A percentile compares a stretch with the other conserved stretches of the same genome.
phyloP scores from a whole-genome alignment of 2,329 filamentous ascomycete species.

The Chaetomiaceae sp. region DNA sequence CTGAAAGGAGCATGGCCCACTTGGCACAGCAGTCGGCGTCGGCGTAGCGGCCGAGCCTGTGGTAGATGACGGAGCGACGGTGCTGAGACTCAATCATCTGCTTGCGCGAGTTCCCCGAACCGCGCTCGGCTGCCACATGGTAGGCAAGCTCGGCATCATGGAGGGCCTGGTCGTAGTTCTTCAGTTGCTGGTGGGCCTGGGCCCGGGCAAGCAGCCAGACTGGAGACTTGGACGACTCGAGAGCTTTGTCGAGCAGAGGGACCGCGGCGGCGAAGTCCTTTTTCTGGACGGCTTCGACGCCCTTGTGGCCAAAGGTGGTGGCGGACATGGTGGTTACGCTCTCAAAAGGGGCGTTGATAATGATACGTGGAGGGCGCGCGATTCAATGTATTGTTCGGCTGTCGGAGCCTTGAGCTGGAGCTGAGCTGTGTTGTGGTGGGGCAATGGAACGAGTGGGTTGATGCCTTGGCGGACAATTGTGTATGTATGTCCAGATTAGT shows the following conservation, averaged over 20 bases:
- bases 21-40: conserved; percentile 69
- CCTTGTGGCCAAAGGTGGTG: conserved; percentile 49
- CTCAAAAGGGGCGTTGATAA: no score
- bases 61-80: conserved; percentile 69
- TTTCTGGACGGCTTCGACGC: conserved; percentile 59
- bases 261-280: conserved; percentile 66
- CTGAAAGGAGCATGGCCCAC: conserved; percentile 45
- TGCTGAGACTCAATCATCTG: conserved; percentile 78
- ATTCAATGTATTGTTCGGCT: no score
- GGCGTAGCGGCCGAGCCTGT: conserved; percentile 63
- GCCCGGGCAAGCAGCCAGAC: conserved; percentile 79
- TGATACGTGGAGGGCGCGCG: no score
- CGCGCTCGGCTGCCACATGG: conserved; percentile 58
- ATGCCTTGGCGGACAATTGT: no score
- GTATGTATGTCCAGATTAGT: no score
- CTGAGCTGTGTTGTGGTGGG: no score
- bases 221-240: conserved; percentile 62
- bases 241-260: conserved; percentile 59
- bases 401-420: no score
- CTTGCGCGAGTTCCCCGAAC: conserved; percentile 53
- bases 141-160: conserved; percentile 65
- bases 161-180: conserved; percentile 59
- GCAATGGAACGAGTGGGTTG: no score
- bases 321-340: conserved; percentile 45
- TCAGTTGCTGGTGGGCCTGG: conserved; percentile 66